phyloP scores from a whole-genome alignment of 2,329 filamentous ascomycete species.

The Cladosporium cucumerinum region DNA sequence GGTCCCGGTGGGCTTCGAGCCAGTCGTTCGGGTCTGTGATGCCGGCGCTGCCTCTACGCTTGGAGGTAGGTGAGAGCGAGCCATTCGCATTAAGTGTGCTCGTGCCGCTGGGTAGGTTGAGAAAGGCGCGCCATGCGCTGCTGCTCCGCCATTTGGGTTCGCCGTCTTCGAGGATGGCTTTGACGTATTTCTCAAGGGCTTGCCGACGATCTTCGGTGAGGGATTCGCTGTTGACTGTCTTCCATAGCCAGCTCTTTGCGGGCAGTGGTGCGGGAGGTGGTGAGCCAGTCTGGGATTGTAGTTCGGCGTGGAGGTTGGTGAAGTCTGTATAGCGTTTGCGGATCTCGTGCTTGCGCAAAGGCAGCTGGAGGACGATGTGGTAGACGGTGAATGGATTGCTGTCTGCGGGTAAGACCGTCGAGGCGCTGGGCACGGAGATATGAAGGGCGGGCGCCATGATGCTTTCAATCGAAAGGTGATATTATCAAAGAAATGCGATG shows the following conservation, averaged over 20 bases:
- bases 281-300: constrained; percentile 58
- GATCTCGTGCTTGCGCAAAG: constrained; percentile 70
- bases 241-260: constrained; percentile 72
- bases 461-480: not conserved
- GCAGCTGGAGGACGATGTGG: constrained; percentile 73
- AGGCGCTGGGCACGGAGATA: constrained; percentile 48
- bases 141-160: constrained; percentile 75
- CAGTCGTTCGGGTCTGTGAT: constrained; percentile 58
- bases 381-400: constrained; percentile 72
- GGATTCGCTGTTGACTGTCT: constrained; percentile 65
- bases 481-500: not conserved
- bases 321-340: constrained; percentile 85
- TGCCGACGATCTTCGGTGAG: constrained; percentile 68
- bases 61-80: constrained; percentile 41
- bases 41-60: constrained; percentile 30
- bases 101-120: constrained; percentile 61
- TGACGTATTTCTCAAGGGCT: constrained; percentile 68
- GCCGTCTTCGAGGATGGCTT: constrained; percentile 67
- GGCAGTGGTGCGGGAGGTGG: constrained; percentile 67
- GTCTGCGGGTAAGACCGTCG: constrained; percentile 47
- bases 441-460: constrained; percentile 44
- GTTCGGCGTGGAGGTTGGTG: constrained; percentile 59
- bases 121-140: constrained; percentile 67
- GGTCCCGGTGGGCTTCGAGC: constrained; percentile 71
- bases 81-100: constrained; percentile 27